These are phyloP conservation scores for Marsdenia floribunda DNA, from an alignment of 257 asterid species.

Conservation along the genomic window DNA sequence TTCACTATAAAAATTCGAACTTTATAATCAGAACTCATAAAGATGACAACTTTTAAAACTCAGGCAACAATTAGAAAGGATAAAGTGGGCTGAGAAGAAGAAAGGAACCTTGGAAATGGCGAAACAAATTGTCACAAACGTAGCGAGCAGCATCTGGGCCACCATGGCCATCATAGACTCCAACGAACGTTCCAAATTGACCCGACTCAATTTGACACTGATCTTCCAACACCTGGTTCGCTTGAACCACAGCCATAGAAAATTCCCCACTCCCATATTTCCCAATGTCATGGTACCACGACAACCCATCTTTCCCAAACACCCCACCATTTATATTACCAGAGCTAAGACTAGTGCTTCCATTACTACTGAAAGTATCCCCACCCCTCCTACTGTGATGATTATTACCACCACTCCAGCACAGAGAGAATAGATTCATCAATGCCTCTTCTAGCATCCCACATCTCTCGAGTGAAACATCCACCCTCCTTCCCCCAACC, in stretches of 20 bases:
- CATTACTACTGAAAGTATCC: slow-evolving; percentile 9
- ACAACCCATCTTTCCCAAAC: slow-evolving; percentile 50
- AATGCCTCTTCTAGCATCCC: slow-evolving; percentile 24
- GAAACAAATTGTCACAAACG: slow-evolving; percentile 67
- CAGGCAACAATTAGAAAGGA: neutral
- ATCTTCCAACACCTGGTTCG: slow-evolving; percentile 79
- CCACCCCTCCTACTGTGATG: slow-evolving; percentile 16
- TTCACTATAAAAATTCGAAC: neutral
- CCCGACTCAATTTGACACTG: slow-evolving; percentile 92
- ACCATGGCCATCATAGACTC: slow-evolving; percentile 89
- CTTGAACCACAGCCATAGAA: slow-evolving; percentile 91
- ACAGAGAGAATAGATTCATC: slow-evolving; percentile 34
- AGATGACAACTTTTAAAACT: neutral
- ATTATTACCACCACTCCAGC: slow-evolving; percentile 21
- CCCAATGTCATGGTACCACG: slow-evolving; percentile 73
- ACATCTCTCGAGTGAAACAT: slow-evolving; percentile 12
- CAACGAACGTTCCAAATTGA: slow-evolving; percentile 80
- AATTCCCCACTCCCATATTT: slow-evolving; percentile 74
- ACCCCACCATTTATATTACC: neutral
- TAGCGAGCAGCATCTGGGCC: slow-evolving; percentile 83
- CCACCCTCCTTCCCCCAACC: too few relatives aligned
- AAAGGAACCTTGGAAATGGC: slow-evolving; percentile 60
- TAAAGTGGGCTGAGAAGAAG: neutral
- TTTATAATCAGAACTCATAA: neutral
- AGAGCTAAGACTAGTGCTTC: neutral